These are phyloP conservation scores for Anastatica hierochuntica DNA, from an alignment of 345 rosid species.

Conservation along the genomic window DNA sequence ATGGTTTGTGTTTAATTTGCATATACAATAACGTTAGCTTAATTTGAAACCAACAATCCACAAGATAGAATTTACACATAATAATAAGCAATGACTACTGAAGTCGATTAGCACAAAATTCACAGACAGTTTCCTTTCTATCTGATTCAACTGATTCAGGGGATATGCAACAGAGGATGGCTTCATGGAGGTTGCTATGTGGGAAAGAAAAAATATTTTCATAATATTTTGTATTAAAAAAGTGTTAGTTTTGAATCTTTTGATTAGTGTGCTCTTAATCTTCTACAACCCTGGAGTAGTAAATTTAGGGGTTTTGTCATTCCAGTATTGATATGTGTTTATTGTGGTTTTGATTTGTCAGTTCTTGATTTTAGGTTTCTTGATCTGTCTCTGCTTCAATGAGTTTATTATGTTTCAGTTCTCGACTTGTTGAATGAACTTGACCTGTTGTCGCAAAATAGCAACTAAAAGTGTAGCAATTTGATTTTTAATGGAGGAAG, in stretches of 20 bases:
- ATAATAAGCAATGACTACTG: conserved; percentile 6
- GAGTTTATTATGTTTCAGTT: background rate
- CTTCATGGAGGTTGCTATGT: conserved; percentile 73
- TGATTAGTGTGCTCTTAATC: background rate
- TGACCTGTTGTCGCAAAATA: background rate
- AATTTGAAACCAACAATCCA: too few species aligned
- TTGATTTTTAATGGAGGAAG: background rate
- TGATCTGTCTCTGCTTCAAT: background rate
- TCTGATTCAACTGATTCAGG: conserved; percentile 37
- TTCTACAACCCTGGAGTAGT: background rate
- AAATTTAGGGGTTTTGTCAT: background rate
- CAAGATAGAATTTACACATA: conserved; percentile 24
- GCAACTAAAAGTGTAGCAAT: background rate
- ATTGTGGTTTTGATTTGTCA: background rate
- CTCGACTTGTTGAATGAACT: background rate
- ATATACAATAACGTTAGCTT: too few species aligned
- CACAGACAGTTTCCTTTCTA: background rate
- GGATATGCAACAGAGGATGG: conserved; percentile 89
- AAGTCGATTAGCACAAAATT: conserved; percentile 13
- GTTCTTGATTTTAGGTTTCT: too few species aligned
- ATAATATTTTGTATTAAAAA: background rate
- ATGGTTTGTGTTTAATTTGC: too few species aligned
- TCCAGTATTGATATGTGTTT: background rate
- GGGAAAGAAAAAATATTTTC: conserved; percentile 28
- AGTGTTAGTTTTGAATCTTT: conserved; percentile 2